Base-by-base conservation (phyloP, 306 rosid genomes). In the Quillaja saponaria region DNA sequence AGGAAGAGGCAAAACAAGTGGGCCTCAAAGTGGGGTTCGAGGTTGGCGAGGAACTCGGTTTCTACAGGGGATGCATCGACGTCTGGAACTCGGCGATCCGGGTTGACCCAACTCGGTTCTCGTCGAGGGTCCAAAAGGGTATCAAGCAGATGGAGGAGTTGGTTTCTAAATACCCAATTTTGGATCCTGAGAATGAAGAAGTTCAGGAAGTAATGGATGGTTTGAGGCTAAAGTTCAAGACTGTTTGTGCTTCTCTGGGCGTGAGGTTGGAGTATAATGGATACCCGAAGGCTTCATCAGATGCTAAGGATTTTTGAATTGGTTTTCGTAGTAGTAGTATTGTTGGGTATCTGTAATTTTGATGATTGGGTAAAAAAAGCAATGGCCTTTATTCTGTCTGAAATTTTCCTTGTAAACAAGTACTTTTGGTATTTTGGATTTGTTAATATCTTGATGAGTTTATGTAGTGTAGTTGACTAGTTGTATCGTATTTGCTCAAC, bases 21-120 rank as follows among this genome's bases (percentile, higher is more conserved):
- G 97, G 97, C 45, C 86, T 87, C 7, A 87, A 85, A 47, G 58
- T 66, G 19, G 97, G 96, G 1, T 91, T 91, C 61, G 87, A 91
- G 82, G 68, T 69, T 7, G 96, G 91, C 4, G 87, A 90, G 68
- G 91, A 87, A 53, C 73, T 92, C 3, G 94, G 96, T 1, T 82
- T 92, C 79, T 88, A 88, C 76, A 49, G 68, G 48, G 94, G 96
- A 31, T 89, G 84, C 61, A 74, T 84, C 21, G 75, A 76, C 14
- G 37, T 82, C 0, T 88, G 96, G 95, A 80, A 20, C 70, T 81
- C 83, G 0, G 87, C 66, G 0, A 67, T 84, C 38, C 81, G 45
- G 69, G 54, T 76, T 6, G 86, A 88, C 50, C 83, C 80, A 6
- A 56, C 71, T 2, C 75, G 49, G 19, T 84, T 84, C 71, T 79